A percentile compares a stretch with the other conserved stretches of the same genome.
These are phyloP conservation scores for Calycina marina DNA, from an alignment of 2,329 filamentous ascomycete genomes.

Conservation along the genomic window DNA sequence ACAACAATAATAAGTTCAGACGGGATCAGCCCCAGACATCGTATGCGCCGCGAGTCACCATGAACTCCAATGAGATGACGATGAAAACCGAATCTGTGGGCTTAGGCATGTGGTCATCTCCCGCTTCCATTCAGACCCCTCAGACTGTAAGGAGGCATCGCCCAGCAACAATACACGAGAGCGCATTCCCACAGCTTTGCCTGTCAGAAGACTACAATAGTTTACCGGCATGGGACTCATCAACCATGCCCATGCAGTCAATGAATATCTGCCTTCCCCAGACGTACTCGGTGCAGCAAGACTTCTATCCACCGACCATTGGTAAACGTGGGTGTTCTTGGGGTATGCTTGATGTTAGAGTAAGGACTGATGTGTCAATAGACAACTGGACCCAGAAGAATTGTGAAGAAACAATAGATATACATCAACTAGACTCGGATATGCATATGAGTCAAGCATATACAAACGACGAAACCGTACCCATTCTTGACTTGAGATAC, in stretches of 20 bases:
- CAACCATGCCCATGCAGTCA: slow-evolving; percentile 31
- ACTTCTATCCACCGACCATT: slow-evolving; percentile 36
- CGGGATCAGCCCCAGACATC: slow-evolving; percentile 31
- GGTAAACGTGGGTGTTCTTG: slow-evolving; percentile 31
- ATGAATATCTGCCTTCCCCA: slow-evolving; percentile 32
- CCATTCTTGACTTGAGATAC: slow-evolving; percentile 46
- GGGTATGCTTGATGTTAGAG: not conserved
- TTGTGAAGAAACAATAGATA: slow-evolving; percentile 40
- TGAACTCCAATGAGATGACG: slow-evolving; percentile 36
- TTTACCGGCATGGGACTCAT: slow-evolving; percentile 42
- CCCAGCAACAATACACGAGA: slow-evolving; percentile 44
- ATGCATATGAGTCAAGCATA: slow-evolving; percentile 47
- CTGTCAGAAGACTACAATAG: slow-evolving; percentile 37
- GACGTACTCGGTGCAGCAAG: slow-evolving; percentile 42
- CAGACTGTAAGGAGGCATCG: slow-evolving; percentile 31
- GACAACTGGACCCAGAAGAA: slow-evolving; percentile 39
- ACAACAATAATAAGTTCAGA: slow-evolving; percentile 33
- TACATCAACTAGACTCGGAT: slow-evolving; percentile 40
- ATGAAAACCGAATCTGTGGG: slow-evolving; percentile 32
- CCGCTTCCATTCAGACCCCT: slow-evolving; percentile 30
- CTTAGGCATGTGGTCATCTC: slow-evolving; percentile 39
- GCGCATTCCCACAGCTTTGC: slow-evolving; percentile 43
- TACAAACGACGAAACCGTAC: slow-evolving; percentile 46
- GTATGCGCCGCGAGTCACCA: slow-evolving; percentile 28
- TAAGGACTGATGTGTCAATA: slow-evolving; percentile 17